A percentile compares a stretch with the other conserved stretches of the same genome.
Evolutionary conservation across 1,284 basidiomycete genomes (phyloP).

Genomic region (Ceratobasidium sp.): DNA sequence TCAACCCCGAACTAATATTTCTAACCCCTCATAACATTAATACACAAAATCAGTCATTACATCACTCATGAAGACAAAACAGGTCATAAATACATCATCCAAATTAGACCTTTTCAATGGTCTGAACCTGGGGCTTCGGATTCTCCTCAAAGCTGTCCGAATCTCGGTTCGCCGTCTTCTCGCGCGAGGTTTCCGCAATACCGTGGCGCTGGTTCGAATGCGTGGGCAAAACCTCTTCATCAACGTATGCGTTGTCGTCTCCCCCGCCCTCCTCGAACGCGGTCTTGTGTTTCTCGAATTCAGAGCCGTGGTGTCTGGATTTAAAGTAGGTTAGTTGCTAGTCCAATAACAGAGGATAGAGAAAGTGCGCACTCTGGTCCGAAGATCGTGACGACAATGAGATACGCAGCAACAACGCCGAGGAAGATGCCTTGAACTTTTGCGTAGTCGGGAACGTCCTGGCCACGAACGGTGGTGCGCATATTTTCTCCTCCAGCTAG

Average conservation of each 20-base stretch:
- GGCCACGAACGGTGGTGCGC: slow-evolving; percentile 61
- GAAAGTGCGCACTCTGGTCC: slow-evolving; percentile 72
- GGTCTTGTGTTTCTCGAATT: slow-evolving; percentile 84
- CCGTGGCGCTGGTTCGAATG: slow-evolving; percentile 17
- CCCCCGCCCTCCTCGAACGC: slow-evolving; percentile 82
- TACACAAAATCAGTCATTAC: too few relatives aligned
- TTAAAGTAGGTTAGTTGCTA: slow-evolving; percentile 43
- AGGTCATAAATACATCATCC: not conserved
- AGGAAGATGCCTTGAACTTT: slow-evolving; percentile 88
- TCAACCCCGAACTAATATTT: too few relatives aligned
- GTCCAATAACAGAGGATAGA: slow-evolving; percentile 46
- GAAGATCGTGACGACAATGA: slow-evolving; percentile 55
- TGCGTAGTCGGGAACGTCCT: slow-evolving; percentile 81
- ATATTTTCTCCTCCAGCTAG: slow-evolving; percentile 71
- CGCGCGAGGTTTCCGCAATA: slow-evolving; percentile 1
- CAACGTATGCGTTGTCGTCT: slow-evolving; percentile 55
- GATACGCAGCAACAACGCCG: slow-evolving; percentile 60
- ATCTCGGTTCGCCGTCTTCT: not conserved
- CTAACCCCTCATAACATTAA: too few relatives aligned
- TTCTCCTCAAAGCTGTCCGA: slow-evolving; percentile 24
- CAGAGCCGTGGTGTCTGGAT: slow-evolving; percentile 75
- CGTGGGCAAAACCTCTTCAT: slow-evolving; percentile 16
- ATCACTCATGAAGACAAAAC: too few relatives aligned
- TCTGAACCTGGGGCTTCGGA: slow-evolving; percentile 16
- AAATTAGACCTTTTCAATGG: slow-evolving; percentile 27